Percentiles rank a stretch among this genome's conserved stretches.
These are phyloP conservation scores for Helianthus annuus DNA, from an alignment of 129 eudicot genomes.

Conservation along the genomic window DNA sequence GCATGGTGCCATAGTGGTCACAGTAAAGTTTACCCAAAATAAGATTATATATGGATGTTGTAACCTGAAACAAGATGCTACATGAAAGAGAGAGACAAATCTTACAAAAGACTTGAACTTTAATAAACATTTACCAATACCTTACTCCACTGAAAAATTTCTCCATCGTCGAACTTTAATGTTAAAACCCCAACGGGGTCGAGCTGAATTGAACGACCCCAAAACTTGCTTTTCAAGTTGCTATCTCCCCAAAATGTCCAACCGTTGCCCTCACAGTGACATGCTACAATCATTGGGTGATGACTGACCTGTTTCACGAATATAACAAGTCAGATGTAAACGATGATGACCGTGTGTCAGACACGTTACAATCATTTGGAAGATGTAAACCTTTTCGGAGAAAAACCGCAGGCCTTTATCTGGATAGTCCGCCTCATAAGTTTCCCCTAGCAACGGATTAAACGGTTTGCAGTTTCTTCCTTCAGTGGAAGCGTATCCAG, in stretches of 20 bases:
- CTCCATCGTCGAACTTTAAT: slow-evolving; percentile 96
- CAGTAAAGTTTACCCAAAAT: slow-evolving; percentile 94
- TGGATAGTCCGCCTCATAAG: slow-evolving; percentile 95
- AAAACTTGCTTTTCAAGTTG: slow-evolving; percentile 95
- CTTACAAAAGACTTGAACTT: neutral
- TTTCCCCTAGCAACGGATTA: slow-evolving; percentile 94
- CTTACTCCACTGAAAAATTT: slow-evolving; percentile 97
- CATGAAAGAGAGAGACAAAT: neutral
- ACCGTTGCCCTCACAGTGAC: slow-evolving; percentile 97
- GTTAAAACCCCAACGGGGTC: slow-evolving; percentile 95
- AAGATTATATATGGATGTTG: slow-evolving; percentile 96
- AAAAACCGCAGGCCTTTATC: slow-evolving; percentile 94
- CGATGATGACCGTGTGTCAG: too few species aligned
- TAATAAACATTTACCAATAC: slow-evolving; percentile 36
- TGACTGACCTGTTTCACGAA: slow-evolving; percentile 76
- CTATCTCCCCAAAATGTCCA: slow-evolving; percentile 99
- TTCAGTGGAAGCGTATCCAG: slow-evolving; percentile 97
- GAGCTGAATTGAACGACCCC: slow-evolving; percentile 99
- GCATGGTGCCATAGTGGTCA: slow-evolving; percentile 98
- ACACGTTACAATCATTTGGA: neutral
- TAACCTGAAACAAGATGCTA: slow-evolving; percentile 57
- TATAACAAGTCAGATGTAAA: neutral
- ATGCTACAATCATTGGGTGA: slow-evolving; percentile 97
- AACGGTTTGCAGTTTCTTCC: slow-evolving; percentile 96
- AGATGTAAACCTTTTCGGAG: slow-evolving; percentile 80